These are phyloP conservation scores for Fusarium newnesense DNA, from an alignment of 2,329 filamentous ascomycete species.

Conservation along the genomic window DNA sequence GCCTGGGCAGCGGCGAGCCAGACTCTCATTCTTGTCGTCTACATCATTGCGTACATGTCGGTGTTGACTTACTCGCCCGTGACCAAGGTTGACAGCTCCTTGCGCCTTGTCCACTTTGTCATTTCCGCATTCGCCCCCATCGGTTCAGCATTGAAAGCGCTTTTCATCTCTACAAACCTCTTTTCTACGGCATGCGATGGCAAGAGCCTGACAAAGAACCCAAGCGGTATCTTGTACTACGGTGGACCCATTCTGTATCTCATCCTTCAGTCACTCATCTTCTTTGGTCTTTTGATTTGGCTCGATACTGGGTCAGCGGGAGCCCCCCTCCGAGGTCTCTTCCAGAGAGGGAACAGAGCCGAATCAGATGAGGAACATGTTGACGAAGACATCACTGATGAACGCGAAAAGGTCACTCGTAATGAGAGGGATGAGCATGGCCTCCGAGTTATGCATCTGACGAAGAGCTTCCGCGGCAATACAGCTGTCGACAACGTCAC, in stretches of 20 bases:
- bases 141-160: constrained; percentile 76
- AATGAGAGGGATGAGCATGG: constrained; percentile 62
- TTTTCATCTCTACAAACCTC: constrained; percentile 83
- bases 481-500: constrained; percentile 89
- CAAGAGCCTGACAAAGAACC: constrained; percentile 70
- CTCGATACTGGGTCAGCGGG: constrained; percentile 79
- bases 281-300: constrained; percentile 81
- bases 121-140: constrained; percentile 80
- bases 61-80: constrained; percentile 80
- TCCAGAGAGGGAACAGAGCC: constrained; percentile 47
- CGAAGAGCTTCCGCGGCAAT: constrained; percentile 80
- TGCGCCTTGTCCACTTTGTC: constrained; percentile 79
- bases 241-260: constrained; percentile 89
- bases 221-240: constrained; percentile 77
- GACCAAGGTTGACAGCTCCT: constrained; percentile 71
- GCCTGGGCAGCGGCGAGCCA: constrained; percentile 84
- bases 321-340: constrained; percentile 58
- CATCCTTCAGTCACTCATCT: constrained; percentile 74
- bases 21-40: constrained; percentile 75
- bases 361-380: constrained; percentile 47
- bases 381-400: constrained; percentile 72
- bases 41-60: constrained; percentile 76
- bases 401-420: constrained; percentile 69
- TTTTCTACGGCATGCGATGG: constrained; percentile 83
- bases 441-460: constrained; percentile 81